Percentiles rank a stretch among this genome's conserved stretches.
Conservation (phyloP, 2,329 filamentous ascomycete species). For the Scortechinia acanthostroma region DNA sequence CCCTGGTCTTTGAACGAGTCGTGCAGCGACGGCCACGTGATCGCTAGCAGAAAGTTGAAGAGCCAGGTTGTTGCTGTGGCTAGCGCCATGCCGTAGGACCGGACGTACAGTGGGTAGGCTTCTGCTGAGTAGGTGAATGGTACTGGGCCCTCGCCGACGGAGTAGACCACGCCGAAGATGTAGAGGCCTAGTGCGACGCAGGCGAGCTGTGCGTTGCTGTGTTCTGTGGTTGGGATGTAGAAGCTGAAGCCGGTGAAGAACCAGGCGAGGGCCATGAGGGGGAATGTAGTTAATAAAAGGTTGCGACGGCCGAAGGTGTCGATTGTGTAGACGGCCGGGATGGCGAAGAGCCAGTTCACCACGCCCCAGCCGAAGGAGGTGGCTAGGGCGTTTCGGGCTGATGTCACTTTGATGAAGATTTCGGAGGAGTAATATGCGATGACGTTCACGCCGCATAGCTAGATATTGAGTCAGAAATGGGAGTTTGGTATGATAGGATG, state of each 20-base stretch:
- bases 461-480: slow-evolving; percentile 7
- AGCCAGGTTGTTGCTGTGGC: slow-evolving; percentile 43
- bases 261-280: slow-evolving; percentile 47
- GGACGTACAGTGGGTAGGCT: slow-evolving; percentile 57
- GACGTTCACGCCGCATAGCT: slow-evolving; percentile 37
- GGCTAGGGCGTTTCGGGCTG: slow-evolving; percentile 43
- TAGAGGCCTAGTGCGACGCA: slow-evolving; percentile 40
- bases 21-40: slow-evolving; percentile 19
- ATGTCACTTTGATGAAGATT: slow-evolving; percentile 45
- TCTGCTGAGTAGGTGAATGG: slow-evolving; percentile 64
- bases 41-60: slow-evolving; percentile 23
- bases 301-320: slow-evolving; percentile 63
- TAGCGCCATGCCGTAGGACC: slow-evolving; percentile 53
- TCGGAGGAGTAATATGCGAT: slow-evolving; percentile 54
- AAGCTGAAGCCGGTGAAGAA: slow-evolving; percentile 38
- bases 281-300: slow-evolving; percentile 56
- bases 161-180: slow-evolving; percentile 40
- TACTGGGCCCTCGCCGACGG: slow-evolving; percentile 53
- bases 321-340: slow-evolving; percentile 59
- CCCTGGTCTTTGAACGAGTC: slow-evolving; percentile 14
- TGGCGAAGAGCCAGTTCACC: slow-evolving; percentile 58
- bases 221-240: slow-evolving; percentile 26
- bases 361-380: slow-evolving; percentile 58
- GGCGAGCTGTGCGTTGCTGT: slow-evolving; percentile 24
- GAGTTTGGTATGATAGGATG: not conserved